These are phyloP conservation scores for Nemania sp. DNA, from an alignment of 2,329 filamentous ascomycete genomes.

Conservation along the genomic window DNA sequence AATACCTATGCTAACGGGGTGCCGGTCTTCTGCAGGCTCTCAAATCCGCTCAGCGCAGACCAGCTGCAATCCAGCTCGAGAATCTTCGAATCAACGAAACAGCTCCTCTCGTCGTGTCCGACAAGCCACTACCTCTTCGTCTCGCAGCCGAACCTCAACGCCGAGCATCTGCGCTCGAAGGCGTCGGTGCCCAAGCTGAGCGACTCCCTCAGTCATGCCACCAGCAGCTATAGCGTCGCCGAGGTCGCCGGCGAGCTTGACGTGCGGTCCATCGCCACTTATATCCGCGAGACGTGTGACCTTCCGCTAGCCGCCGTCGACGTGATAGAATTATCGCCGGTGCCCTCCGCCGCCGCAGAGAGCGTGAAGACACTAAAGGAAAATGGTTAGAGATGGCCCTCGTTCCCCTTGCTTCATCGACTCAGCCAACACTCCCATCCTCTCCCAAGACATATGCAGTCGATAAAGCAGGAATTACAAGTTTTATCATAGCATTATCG, in stretches of 20 bases:
- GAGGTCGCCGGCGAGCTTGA: constrained; percentile 60
- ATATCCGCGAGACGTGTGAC: constrained; percentile 53
- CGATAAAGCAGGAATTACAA: background rate
- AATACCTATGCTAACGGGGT: constrained; percentile 12
- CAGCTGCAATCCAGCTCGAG: constrained; percentile 54
- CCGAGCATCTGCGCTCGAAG: constrained; percentile 65
- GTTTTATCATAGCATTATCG: background rate
- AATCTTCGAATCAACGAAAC: constrained; percentile 48
- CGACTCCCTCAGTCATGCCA: constrained; percentile 44
- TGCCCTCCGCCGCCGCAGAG: constrained; percentile 39
- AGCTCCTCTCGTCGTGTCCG: constrained; percentile 68
- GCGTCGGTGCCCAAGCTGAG: constrained; percentile 55
- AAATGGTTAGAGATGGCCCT: constrained; percentile 47
- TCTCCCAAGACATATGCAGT: background rate
- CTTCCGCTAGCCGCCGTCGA: constrained; percentile 45
- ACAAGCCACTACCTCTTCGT: constrained; percentile 78
- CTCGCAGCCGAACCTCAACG: constrained; percentile 73
- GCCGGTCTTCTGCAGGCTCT: constrained; percentile 21
- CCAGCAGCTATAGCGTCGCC: constrained; percentile 52
- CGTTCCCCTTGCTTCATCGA: background rate
- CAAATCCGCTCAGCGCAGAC: constrained; percentile 41
- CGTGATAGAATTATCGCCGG: constrained; percentile 46
- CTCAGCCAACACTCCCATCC: background rate
- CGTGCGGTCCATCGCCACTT: constrained; percentile 45
- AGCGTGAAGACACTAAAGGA: constrained; percentile 53